Evolutionary conservation across 148 eudicot species (phyloP).

Genomic region (Rhododendron ovatum): DNA sequence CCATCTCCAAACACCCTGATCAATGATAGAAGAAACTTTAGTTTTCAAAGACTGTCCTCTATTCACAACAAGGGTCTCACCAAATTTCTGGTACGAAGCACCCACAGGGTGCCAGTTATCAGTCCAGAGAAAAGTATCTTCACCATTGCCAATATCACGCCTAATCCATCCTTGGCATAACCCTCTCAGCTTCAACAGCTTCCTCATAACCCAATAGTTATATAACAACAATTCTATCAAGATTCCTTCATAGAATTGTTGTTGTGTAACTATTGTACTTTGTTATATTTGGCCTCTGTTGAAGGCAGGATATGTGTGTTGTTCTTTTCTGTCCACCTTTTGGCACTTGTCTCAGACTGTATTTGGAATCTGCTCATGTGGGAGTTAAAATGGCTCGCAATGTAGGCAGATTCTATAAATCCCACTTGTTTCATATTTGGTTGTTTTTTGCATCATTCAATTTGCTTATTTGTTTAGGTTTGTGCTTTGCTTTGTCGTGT

Average conservation of each 20-base stretch:
- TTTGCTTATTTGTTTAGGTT: neutral
- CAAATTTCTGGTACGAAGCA: neutral
- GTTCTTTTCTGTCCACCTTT: slow-evolving; percentile 1
- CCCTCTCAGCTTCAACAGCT: neutral
- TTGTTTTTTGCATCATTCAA: neutral
- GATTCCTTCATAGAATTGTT: neutral
- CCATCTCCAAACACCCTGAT: neutral
- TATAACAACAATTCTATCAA: too few relatives aligned
- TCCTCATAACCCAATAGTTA: neutral
- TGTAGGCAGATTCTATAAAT: neutral
- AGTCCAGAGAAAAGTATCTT: neutral
- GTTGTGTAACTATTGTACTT: neutral
- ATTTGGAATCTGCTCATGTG: neutral
- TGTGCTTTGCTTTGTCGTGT: neutral
- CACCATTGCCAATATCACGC: neutral
- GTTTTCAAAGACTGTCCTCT: neutral
- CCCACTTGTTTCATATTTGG: neutral
- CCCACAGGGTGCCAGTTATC: neutral
- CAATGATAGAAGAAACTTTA: neutral
- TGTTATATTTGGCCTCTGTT: neutral
- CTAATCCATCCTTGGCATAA: neutral
- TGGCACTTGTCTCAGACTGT: neutral
- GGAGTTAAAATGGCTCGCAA: neutral
- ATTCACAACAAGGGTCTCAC: neutral
- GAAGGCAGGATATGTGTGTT: neutral